A percentile compares a stretch with the other conserved stretches of the same genome.
These are phyloP conservation scores for Rhododendron molle DNA, from an alignment of 148 eudicot genomes.

Conservation along the genomic window DNA sequence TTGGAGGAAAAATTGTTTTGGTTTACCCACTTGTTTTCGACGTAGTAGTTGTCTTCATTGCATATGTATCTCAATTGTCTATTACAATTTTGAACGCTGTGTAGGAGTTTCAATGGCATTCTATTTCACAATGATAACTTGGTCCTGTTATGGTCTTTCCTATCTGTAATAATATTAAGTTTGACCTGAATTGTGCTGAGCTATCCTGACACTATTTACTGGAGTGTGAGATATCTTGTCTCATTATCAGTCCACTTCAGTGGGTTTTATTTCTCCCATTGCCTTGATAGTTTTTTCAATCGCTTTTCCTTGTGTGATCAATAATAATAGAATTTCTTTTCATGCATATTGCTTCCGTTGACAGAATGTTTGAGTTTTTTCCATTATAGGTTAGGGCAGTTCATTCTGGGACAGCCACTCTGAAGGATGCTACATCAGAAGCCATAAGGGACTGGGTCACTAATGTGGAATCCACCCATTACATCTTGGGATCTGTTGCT, in stretches of 20 bases:
- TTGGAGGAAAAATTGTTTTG: not conserved
- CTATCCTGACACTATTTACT: not conserved
- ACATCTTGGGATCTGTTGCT: constrained; percentile 93
- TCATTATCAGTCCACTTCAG: not conserved
- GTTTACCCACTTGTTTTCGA: not conserved
- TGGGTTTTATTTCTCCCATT: not conserved
- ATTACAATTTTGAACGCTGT: not conserved
- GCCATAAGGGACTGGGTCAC: constrained; percentile 99
- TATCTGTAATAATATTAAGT: not conserved
- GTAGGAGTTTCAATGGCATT: not conserved
- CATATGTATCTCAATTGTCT: not conserved
- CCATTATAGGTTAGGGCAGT: constrained; percentile 72
- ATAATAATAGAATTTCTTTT: not conserved
- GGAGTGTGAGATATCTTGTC: not conserved
- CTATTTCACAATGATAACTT: not conserved
- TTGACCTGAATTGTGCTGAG: not conserved
- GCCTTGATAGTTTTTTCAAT: not conserved
- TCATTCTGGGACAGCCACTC: constrained; percentile 92
- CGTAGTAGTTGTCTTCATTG: not conserved
- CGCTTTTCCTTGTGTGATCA: not conserved
- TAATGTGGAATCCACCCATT: constrained; percentile 93
- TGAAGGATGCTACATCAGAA: constrained; percentile 98
- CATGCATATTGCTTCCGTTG: not conserved
- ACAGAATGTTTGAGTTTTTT: not conserved
- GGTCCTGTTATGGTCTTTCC: not conserved